phyloP scores from a whole-genome alignment of 768 basidiomycete genomes.

The Termitomyces sp. region DNA sequence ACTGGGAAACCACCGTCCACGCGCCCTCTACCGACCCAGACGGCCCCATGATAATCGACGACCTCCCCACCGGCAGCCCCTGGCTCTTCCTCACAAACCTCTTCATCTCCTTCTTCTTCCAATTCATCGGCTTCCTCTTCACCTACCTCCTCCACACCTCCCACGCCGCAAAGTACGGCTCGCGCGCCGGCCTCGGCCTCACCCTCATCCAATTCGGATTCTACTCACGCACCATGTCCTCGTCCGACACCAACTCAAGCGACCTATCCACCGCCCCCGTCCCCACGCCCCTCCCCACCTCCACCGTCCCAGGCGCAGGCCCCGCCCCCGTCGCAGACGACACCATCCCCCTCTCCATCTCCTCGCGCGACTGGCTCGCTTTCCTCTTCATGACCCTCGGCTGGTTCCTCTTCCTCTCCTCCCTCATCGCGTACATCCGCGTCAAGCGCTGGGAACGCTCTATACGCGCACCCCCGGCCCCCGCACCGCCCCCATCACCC shows the following conservation, averaged over 20 bases:
- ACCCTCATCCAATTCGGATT: conserved; percentile 51
- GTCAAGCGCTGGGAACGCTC: conserved; percentile 82
- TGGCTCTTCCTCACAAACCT: conserved; percentile 73
- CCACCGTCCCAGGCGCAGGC: background rate
- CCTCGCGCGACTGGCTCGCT: conserved; percentile 83
- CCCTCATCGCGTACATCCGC: conserved; percentile 77
- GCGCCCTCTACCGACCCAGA: conserved; percentile 49
- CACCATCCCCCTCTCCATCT: conserved; percentile 22
- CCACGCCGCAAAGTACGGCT: conserved; percentile 92
- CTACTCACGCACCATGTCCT: conserved; percentile 41
- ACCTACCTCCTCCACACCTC: conserved; percentile 91
- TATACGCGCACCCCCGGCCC: conserved; percentile 44
- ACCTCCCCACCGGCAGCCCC: conserved; percentile 80
- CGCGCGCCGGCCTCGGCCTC: conserved; percentile 91
- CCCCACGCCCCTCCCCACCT: background rate
- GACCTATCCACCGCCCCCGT: background rate
- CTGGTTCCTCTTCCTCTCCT: conserved; percentile 90
- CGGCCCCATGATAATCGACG: conserved; percentile 77
- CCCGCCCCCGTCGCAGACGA: conserved; percentile 42
- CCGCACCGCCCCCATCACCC: conserved; percentile 31
- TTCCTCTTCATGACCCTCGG: conserved; percentile 92
- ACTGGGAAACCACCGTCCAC: conserved; percentile 96
- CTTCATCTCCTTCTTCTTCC: conserved; percentile 93
- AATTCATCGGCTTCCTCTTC: conserved; percentile 90
- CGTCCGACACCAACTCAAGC: background rate